Conservation (phyloP, 495 filamentous ascomycete species). For the Xylaria telfairii region DNA sequence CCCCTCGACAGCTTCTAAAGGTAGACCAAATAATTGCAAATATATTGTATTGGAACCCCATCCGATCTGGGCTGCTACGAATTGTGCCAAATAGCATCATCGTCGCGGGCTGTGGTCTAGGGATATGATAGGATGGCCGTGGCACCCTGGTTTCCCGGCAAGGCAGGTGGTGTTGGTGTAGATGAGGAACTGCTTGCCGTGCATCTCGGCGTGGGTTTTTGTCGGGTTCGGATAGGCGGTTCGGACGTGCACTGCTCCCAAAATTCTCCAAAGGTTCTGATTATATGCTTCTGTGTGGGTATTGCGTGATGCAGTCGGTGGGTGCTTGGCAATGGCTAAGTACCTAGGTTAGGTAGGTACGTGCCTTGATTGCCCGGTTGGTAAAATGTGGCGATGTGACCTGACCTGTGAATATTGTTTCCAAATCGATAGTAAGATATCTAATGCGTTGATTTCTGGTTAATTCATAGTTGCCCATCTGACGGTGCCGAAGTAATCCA, state of each 20-base stretch:
- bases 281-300: constrained; percentile 18
- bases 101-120: not conserved
- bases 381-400: not conserved
- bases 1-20: not conserved
- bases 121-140: constrained; percentile 7
- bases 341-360: no score
- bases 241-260: constrained; percentile 1
- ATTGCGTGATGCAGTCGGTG: constrained; percentile 25
- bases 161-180: constrained; percentile 20
- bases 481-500: not conserved
- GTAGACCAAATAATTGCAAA: constrained; percentile 5
- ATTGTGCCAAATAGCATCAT: constrained; percentile 29
- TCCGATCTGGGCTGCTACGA: not conserved
- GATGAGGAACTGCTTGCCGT: constrained; percentile 2
- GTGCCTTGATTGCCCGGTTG: not conserved
- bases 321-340: constrained; percentile 17
- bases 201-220: constrained; percentile 14
- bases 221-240: constrained; percentile 5
- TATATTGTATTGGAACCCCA: not conserved
- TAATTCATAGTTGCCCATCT: not conserved
- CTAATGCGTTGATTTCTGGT: not conserved
- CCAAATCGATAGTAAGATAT: not conserved
- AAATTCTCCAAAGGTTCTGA: constrained; percentile 4
- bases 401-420: not conserved
- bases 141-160: constrained; percentile 21